Evolutionary conservation across 73 alveolate genomes (phyloP).

Genomic region (Vitrella brassicaformis): DNA sequence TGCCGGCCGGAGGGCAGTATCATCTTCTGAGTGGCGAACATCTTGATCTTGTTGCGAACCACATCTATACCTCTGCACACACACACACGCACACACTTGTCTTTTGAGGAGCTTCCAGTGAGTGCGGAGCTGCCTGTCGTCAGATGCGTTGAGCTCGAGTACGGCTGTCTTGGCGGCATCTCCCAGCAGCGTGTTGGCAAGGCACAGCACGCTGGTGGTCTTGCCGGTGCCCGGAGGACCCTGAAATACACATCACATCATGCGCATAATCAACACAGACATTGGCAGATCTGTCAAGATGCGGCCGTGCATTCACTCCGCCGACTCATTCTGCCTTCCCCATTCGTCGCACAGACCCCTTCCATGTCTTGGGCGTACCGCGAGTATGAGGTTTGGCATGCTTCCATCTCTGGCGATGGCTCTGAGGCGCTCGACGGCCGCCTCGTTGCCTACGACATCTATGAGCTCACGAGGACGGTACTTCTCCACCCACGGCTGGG

Average conservation of each 20-base stretch:
- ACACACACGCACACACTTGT: not conserved
- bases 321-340: not conserved
- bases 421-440: slow-evolving; percentile 70
- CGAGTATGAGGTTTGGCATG: slow-evolving; percentile 79
- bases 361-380: slow-evolving; percentile 19
- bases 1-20: slow-evolving; percentile 81
- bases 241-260: not conserved
- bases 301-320: not conserved
- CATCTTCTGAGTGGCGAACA: slow-evolving; percentile 87
- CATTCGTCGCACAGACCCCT: slow-evolving; percentile 1
- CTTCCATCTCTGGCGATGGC: slow-evolving; percentile 82
- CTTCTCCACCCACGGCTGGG: slow-evolving; percentile 76
- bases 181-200: slow-evolving; percentile 83
- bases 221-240: slow-evolving; percentile 99
- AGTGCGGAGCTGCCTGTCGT: slow-evolving; percentile 22
- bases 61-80: slow-evolving; percentile 88
- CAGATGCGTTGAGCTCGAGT: slow-evolving; percentile 77
- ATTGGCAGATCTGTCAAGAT: no score
- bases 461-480: slow-evolving; percentile 80
- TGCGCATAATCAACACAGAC: no score
- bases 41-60: slow-evolving; percentile 87
- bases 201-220: slow-evolving; percentile 82
- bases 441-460: slow-evolving; percentile 80
- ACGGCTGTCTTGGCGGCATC: slow-evolving; percentile 73
- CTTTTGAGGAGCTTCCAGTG: not conserved